phyloP scores from a whole-genome alignment of 1,284 basidiomycete genomes.

The Moesziomyces parantarcticus region DNA sequence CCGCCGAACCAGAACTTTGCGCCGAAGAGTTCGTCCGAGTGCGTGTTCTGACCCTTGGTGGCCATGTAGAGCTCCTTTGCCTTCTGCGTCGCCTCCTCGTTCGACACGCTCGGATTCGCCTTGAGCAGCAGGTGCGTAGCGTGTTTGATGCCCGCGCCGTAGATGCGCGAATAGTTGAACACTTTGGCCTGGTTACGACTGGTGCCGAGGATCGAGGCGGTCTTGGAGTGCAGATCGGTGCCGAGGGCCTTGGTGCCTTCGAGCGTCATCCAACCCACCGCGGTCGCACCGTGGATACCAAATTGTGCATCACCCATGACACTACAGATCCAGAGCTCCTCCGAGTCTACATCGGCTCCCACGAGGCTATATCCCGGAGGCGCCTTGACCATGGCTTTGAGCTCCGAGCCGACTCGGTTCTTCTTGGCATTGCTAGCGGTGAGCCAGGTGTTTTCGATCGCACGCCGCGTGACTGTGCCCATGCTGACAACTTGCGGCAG shows the following conservation, averaged over 20 bases:
- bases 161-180: constrained; percentile 99
- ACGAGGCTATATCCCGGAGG: constrained; percentile 93
- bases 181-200: constrained; percentile 96
- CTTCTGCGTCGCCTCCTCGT: constrained; percentile 81
- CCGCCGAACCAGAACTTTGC: constrained; percentile 96
- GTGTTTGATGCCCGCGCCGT: constrained; percentile 95
- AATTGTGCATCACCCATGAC: constrained; percentile 99
- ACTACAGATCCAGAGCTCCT: constrained; percentile 99
- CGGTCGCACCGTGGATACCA: constrained; percentile 94
- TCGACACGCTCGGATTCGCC: constrained; percentile 81
- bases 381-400: constrained; percentile 96
- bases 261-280: constrained; percentile 99
- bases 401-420: constrained; percentile 95
- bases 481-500: constrained; percentile 96
- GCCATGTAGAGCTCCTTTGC: constrained; percentile 89
- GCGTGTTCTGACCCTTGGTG: constrained; percentile 80
- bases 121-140: constrained; percentile 89
- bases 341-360: constrained; percentile 97
- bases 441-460: constrained; percentile 98
- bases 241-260: constrained; percentile 97
- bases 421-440: constrained; percentile 98
- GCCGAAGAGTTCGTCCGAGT: constrained; percentile 55
- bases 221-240: constrained; percentile 97
- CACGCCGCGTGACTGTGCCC: constrained; percentile 96
- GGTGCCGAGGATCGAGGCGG: constrained; percentile 90